These are phyloP conservation scores for Teratosphaeria epicoccoides DNA, from an alignment of 2,329 filamentous ascomycete species.

Conservation along the genomic window DNA sequence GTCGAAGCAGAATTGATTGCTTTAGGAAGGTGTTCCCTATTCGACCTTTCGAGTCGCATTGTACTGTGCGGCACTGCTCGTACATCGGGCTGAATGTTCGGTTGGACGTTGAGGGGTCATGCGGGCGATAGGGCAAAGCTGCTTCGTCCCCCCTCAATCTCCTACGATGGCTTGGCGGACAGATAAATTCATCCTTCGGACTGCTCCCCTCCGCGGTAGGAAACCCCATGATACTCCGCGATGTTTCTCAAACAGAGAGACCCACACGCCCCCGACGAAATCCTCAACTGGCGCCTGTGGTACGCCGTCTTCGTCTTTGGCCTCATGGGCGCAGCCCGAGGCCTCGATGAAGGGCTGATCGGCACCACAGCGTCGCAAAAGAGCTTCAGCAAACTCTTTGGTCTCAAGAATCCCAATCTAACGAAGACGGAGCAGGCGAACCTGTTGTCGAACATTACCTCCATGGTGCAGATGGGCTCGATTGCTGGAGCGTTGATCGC, in stretches of 20 bases:
- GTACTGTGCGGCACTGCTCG: neutral
- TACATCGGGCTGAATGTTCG: neutral
- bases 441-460: conserved; percentile 52
- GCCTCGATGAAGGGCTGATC: conserved; percentile 72
- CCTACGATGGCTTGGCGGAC: neutral
- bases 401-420: conserved; percentile 43
- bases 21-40: neutral
- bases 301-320: conserved; percentile 52
- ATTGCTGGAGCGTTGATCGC: conserved; percentile 59
- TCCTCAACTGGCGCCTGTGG: conserved; percentile 70
- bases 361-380: conserved; percentile 45
- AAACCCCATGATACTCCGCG: conserved; percentile 6
- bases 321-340: conserved; percentile 63
- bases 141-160: neutral
- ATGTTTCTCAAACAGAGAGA: conserved; percentile 29
- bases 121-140: neutral
- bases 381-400: conserved; percentile 51
- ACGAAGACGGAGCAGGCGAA: conserved; percentile 53
- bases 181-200: neutral
- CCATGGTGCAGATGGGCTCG: conserved; percentile 72
- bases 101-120: neutral
- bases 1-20: neutral
- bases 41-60: neutral
- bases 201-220: neutral
- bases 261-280: conserved; percentile 55